phyloP scores from a whole-genome alignment of 345 rosid genomes.

The Linum usitatissimum region DNA sequence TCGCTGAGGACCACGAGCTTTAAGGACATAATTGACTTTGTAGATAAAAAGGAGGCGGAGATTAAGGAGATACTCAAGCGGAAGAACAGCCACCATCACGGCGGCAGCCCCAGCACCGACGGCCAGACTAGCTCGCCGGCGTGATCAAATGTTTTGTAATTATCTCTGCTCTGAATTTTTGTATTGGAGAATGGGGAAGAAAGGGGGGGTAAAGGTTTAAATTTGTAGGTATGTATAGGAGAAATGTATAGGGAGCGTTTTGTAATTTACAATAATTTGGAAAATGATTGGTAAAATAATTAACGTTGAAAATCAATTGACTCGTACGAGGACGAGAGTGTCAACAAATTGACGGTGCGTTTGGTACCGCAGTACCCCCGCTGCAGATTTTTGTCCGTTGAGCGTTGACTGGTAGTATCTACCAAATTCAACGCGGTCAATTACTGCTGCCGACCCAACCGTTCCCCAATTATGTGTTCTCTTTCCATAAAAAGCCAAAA shows the following conservation, averaged over 20 bases:
- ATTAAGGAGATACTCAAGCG: slow-evolving; percentile 38
- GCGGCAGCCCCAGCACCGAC: slow-evolving; percentile 27
- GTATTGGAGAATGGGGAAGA: background rate
- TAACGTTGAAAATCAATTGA: too few relatives aligned
- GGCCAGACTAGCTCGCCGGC: slow-evolving; percentile 22
- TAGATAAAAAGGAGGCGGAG: slow-evolving; percentile 44
- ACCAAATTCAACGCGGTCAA: too few relatives aligned
- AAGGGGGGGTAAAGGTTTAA: too few relatives aligned
- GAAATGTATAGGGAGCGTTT: background rate
- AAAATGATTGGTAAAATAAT: too few relatives aligned
- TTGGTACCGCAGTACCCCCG: too few relatives aligned
- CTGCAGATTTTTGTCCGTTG: too few relatives aligned
- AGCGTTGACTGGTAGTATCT: too few relatives aligned
- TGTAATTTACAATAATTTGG: background rate
- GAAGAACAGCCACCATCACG: slow-evolving; percentile 22
- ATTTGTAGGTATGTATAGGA: background rate
- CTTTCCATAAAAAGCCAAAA: too few relatives aligned
- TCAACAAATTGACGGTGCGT: too few relatives aligned
- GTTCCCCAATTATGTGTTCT: too few relatives aligned
- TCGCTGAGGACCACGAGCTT: slow-evolving; percentile 35
- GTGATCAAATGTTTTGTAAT: slow-evolving; percentile 1
- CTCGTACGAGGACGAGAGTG: too few relatives aligned
- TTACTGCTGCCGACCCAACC: too few relatives aligned
- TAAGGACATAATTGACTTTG: slow-evolving; percentile 37
- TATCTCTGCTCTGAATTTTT: background rate